Base-by-base conservation (phyloP, 2,329 filamentous ascomycete species). In the Fusarium buxicola region DNA sequence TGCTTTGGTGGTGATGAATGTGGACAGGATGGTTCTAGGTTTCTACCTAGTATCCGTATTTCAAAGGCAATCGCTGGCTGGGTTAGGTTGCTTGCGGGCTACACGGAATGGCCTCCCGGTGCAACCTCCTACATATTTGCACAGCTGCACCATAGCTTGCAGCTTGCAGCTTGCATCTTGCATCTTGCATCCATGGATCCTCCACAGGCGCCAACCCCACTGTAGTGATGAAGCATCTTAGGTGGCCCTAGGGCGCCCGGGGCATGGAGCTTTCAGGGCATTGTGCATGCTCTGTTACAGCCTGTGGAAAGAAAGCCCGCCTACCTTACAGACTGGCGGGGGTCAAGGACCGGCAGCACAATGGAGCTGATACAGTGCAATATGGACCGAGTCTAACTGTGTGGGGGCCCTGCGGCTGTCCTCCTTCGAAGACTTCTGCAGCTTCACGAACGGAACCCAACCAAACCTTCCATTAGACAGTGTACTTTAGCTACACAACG, bases 91-190 rank as follows among this genome's bases (percentile, higher is more conserved):
- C 15, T 36, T 48, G 34, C 28, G 24, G 34, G 38, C 50, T 53
- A 51, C 39, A 65, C 52, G 56, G 56, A 58, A 61, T 25, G 28
- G 13, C 56, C 43, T 58, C 44, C 51, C 51, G 45, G 47, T 32
- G 43, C 56, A 49, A 38, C 52, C 51, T 44, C 34, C 27, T 35
- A 38, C 41, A 12, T 45, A 39, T 27, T 16, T 36, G 24, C 36
- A 15, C 31, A 27, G 15, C 8, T 36, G 30, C 34, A n/a, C 15
- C 16, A 5, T 18, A 46, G 43, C 43, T 46, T 35, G 44, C 44
- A 47, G 31, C 21, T 47, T 27, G n/a, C 12, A 11, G 9, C 18
- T 2, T 32, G 35, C 39, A 39, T 50, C 47, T 15, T 47, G 10
- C 50, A n/a, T n/a, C n/a, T n/a, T n/a, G n/a, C n/a, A n/a, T n/a